Evolutionary conservation across 192 early-diverging fungal species (phyloP), one percentile per base, ranked within the genome.

Genomic region (Backusella tuberculispora): DNA sequence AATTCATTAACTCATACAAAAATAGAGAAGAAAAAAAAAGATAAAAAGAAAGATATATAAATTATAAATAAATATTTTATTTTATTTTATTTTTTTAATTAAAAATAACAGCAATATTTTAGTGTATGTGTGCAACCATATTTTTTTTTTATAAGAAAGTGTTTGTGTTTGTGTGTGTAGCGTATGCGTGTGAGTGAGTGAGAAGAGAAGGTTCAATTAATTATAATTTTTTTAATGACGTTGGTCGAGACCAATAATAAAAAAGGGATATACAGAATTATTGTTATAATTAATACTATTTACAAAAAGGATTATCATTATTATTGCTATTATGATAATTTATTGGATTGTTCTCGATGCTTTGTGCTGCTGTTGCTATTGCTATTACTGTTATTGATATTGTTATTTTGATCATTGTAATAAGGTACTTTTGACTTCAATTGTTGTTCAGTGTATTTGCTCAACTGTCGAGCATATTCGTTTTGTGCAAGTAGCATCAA

Each of bases 391-490:
- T 67, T 40, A 19, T 43, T 19, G 29, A 0, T 34, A 34, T 34
- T 0, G 29, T 34, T 67, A 13, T 43, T 19, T 8, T 50, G 13
- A 8, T 66, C 40, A 41, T 37, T 41, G 38, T 67, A 67, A 12
- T n/a, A 67, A 24, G 66, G 66, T 13, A 67, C 66, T 67, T 67
- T 67, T 14, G 40, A 19, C 24, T 60, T 63, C 8, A 72, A 24
- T 14, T 72, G 71, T 21, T 37, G 37, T 63, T 72, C 40, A 43
- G 71, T 72, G 12, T 42, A 63, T 63, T 40, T 63, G 37, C 21
- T 42, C 21, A 72, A 43, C 14, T 72, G 71, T 40, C 71, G 41
- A 26, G 71, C 47, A 40, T 72, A 72, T 43, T 72, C 71, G 2
- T 17, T 53, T 26, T 63, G 47, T 17, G 71, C 71, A 48, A 72